phyloP scores from a whole-genome alignment of 208 protist genomes.

The Trypanosoma congolense region DNA sequence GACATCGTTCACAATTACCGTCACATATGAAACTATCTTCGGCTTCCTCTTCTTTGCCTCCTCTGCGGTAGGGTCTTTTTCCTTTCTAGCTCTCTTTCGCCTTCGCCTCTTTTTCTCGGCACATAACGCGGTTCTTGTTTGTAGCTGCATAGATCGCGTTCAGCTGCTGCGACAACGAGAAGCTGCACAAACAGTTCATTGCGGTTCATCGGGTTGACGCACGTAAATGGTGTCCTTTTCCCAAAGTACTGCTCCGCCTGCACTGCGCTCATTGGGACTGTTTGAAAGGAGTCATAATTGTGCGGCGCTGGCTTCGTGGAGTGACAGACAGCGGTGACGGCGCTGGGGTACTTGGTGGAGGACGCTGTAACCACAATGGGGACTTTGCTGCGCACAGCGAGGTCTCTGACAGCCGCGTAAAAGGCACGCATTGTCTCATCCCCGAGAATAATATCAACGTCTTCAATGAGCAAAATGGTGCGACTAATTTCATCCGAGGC shows the following conservation, averaged over 20 bases:
- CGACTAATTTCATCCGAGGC: conserved; percentile 8
- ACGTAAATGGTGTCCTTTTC: conserved; percentile 58
- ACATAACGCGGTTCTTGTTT: neutral
- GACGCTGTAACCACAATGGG: conserved; percentile 77
- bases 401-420: conserved; percentile 70
- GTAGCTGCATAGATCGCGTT: conserved; percentile 36
- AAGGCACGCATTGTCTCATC: conserved; percentile 63
- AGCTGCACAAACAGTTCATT: conserved; percentile 55
- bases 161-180: conserved; percentile 56
- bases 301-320: conserved; percentile 4
- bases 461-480: conserved; percentile 80
- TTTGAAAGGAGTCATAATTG: conserved; percentile 2
- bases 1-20: conserved; percentile 20
- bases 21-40: neutral
- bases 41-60: neutral
- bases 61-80: neutral
- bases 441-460: conserved; percentile 74
- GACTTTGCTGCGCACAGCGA: conserved; percentile 70
- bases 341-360: conserved; percentile 12
- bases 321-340: conserved; percentile 3
- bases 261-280: conserved; percentile 15
- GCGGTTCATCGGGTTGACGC: conserved; percentile 37
- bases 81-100: neutral
- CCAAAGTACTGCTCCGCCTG: conserved; percentile 68
- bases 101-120: neutral